These are phyloP conservation scores for Aspergillus cejpii DNA, from an alignment of 2,329 filamentous ascomycete species.

Conservation along the genomic window DNA sequence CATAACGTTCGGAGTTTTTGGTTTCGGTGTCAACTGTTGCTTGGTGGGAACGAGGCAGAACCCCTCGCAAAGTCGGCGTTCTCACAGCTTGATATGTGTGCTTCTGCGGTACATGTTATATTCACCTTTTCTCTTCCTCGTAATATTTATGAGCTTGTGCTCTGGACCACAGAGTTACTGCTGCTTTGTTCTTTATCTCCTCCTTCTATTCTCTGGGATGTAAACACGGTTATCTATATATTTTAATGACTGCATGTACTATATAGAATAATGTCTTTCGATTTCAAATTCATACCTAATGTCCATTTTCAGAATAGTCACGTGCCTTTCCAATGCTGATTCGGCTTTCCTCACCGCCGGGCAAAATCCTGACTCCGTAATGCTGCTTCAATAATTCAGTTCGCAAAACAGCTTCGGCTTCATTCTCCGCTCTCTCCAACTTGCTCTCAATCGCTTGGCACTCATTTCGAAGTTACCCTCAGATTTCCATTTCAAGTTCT, in stretches of 20 bases:
- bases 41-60: background rate
- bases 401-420: conserved; percentile 8
- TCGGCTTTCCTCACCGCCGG: conserved; percentile 3
- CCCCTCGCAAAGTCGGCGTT: background rate
- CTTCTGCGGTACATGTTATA: conserved; percentile 3
- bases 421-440: conserved; percentile 1
- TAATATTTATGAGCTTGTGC: conserved; percentile 20
- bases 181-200: conserved; percentile 14
- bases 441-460: background rate
- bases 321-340: background rate
- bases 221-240: conserved; percentile 5
- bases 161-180: conserved; percentile 19
- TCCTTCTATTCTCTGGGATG: conserved; percentile 1
- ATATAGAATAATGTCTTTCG: no score
- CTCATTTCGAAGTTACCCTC: background rate
- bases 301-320: no score
- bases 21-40: conserved; percentile 2
- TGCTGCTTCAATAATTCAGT: conserved; percentile 8
- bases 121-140: conserved; percentile 19
- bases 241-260: conserved; percentile 16
- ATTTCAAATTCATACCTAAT: no score
- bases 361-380: conserved; percentile 10
- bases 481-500: background rate
- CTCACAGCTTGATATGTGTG: background rate
- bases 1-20: conserved; percentile 24